Conservation (phyloP, 208 protist genomes). For the Trypanosoma cruzi region DNA sequence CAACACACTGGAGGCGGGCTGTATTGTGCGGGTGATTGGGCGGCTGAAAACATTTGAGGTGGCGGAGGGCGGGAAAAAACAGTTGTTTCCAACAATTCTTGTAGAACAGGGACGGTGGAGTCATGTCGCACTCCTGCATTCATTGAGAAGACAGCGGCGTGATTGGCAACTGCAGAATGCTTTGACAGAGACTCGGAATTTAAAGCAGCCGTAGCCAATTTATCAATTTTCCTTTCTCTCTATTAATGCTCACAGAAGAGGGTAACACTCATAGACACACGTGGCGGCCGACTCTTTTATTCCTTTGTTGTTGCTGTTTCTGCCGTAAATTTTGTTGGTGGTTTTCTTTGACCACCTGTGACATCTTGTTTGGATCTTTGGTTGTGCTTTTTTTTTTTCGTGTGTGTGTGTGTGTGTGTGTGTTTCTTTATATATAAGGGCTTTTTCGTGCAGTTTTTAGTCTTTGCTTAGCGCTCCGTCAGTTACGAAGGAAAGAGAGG, state of each 20-base stretch:
- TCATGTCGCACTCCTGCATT: constrained; percentile 21
- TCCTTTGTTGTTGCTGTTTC: not conserved
- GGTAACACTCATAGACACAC: not conserved
- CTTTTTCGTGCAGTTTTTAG: too few relatives aligned
- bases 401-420: too few relatives aligned
- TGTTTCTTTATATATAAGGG: too few relatives aligned
- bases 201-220: not conserved
- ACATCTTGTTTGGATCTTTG: not conserved
- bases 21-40: constrained; percentile 32
- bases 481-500: too few relatives aligned
- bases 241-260: not conserved
- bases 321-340: too few relatives aligned
- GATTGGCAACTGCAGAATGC: constrained; percentile 26
- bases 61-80: constrained; percentile 20
- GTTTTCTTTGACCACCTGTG: too few relatives aligned
- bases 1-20: constrained; percentile 26
- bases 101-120: constrained; percentile 26
- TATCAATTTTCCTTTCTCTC: constrained; percentile 28
- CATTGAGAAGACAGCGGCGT: constrained; percentile 7
- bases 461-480: not conserved
- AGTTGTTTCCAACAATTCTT: constrained; percentile 28
- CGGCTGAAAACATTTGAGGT: constrained; percentile 24
- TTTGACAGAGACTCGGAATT: not conserved
- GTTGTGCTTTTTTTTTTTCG: not conserved
- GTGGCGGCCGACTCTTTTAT: not conserved